Percentiles rank a stretch among this genome's conserved stretches.
These are phyloP conservation scores for Sugiyamaella mastotermitis DNA, from an alignment of 805 yeast genomes.

Conservation along the genomic window DNA sequence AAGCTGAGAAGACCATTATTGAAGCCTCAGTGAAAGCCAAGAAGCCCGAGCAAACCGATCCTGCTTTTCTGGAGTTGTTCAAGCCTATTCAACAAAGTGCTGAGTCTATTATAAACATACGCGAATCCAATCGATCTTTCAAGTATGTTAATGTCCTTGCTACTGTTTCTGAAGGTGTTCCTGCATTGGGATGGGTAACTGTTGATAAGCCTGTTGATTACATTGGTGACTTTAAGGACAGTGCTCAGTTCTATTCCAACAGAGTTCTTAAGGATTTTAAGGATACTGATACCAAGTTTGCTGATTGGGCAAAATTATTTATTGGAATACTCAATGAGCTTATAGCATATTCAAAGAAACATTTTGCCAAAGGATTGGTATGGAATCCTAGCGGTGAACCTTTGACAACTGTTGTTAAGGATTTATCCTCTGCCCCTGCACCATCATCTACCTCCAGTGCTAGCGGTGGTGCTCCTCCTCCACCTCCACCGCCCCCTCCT, in stretches of 20 bases:
- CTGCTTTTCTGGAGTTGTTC: conserved; percentile 50
- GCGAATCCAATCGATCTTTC: conserved; percentile 71
- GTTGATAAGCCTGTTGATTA: conserved; percentile 67
- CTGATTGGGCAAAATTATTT: conserved; percentile 75
- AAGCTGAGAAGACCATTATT: conserved; percentile 52
- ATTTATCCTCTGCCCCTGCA: conserved; percentile 27
- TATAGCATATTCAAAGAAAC: conserved; percentile 65
- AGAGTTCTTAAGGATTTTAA: conserved; percentile 79
- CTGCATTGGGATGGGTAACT: conserved; percentile 88
- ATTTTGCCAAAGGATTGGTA: conserved; percentile 76
- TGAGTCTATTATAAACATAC: conserved; percentile 50
- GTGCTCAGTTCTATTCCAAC: conserved; percentile 92
- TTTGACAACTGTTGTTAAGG: conserved; percentile 44
- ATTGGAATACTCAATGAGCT: conserved; percentile 61
- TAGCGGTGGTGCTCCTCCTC: conserved; percentile 26
- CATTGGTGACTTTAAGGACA: conserved; percentile 79
- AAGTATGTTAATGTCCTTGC: conserved; percentile 65
- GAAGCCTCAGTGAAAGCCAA: conserved; percentile 43
- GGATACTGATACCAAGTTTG: conserved; percentile 61
- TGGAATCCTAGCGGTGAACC: conserved; percentile 65
- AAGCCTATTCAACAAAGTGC: conserved; percentile 63
- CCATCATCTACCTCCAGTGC: conserved; percentile 34
- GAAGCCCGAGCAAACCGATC: conserved; percentile 57
- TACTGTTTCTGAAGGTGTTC: conserved; percentile 82
- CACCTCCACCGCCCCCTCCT: conserved; percentile 84